Evolutionary conservation across 768 basidiomycete species (phyloP), one percentile per base, ranked within the genome.

Genomic region (Lentinula aciculospora): DNA sequence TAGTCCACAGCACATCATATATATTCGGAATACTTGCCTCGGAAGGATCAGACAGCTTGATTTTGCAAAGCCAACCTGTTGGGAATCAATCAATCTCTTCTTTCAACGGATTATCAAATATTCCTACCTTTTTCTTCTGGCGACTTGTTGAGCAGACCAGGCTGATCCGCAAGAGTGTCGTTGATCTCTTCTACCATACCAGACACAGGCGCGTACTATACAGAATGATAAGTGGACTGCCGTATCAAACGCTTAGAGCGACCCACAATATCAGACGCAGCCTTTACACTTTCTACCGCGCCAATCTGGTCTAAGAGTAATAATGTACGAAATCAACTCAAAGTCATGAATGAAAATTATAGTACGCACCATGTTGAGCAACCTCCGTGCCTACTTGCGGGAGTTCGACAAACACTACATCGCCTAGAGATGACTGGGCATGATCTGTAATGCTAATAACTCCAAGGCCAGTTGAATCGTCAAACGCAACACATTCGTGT

Each of bases 351-450:
- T 27, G 21, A 27, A 61, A 57, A 42, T 15, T 23, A 17, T 23
- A 36, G 13, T 42, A 64, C 93, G 65, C 63, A 95, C 95, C 92
- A 64, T 89, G 92, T 71, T 88, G 76, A 7, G 67, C 67, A 55
- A 98, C 75, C 58, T 81, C 69, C 0, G 80, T 75, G 4, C 89
- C 94, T 8, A 79, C 67, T 9, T 68, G 64, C 1, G 92, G 91
- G 48, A 99, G 80, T 70, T 98, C 97, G 48, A 98, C 94, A 73
- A 92, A 99, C 47, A 98, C 97, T 53, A 98, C 93, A 69, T 99
- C 97, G 31, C 97, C 97, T 2, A 99, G 81, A 32, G 86, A 85
- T 49, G 85, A 79, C 70, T 98, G 94, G 1, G 97, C 97, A 67
- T 97, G 89, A 67, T 96, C 77, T 15, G 97, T 98, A 67, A 99